These are phyloP conservation scores for Nymphaea thermarum DNA, from an alignment of 164 flowering plant genomes.

Conservation along the genomic window DNA sequence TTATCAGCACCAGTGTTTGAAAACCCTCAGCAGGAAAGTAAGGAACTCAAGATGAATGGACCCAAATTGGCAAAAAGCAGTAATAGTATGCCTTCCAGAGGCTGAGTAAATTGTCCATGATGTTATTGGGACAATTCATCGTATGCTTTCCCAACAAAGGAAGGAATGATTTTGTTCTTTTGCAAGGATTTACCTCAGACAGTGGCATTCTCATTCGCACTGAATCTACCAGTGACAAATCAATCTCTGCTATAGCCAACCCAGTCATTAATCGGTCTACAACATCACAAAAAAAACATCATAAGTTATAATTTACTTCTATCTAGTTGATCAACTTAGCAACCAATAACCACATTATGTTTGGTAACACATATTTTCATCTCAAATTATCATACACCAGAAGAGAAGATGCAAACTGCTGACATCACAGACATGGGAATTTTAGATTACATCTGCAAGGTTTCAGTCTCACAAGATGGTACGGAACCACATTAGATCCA, in stretches of 20 bases:
- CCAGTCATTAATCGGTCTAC: constrained; percentile 73
- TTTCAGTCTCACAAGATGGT: neutral
- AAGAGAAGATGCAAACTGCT: neutral
- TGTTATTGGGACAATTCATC: neutral
- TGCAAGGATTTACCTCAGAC: constrained; percentile 32
- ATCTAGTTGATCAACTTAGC: too few relatives aligned
- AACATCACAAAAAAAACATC: constrained; percentile 9
- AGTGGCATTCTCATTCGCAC: constrained; percentile 79
- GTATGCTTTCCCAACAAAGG: neutral
- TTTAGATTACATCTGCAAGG: neutral
- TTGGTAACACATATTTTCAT: neutral
- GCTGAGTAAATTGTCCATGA: neutral
- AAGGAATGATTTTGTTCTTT: neutral
- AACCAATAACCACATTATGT: neutral
- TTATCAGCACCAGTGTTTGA: neutral
- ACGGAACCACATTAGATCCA: too few relatives aligned
- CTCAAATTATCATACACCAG: neutral
- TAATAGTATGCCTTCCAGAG: neutral
- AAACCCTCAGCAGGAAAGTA: constrained; percentile 1
- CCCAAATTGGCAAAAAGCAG: neutral
- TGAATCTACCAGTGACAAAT: constrained; percentile 53
- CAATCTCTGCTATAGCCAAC: constrained; percentile 76
- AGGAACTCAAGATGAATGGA: neutral
- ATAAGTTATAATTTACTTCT: too few relatives aligned
- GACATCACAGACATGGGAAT: neutral